phyloP scores from a whole-genome alignment of 2,329 filamentous ascomycete species.

The Didymella arachidicola region DNA sequence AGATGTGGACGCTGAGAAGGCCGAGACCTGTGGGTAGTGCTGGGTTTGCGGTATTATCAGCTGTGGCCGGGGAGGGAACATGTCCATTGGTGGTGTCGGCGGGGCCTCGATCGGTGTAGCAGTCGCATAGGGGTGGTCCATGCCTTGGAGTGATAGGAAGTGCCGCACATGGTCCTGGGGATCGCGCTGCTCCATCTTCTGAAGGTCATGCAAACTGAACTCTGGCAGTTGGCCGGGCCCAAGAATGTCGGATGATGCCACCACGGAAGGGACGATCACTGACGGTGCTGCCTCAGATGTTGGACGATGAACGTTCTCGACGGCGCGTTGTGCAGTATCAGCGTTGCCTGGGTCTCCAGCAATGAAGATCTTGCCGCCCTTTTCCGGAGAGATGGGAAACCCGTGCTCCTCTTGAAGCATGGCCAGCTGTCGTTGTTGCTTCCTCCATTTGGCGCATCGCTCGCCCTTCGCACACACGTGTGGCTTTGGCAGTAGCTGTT shows the following conservation, averaged over 20 bases:
- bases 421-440: constrained; percentile 79
- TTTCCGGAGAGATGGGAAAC: constrained; percentile 68
- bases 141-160: constrained; percentile 85
- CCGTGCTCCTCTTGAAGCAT: constrained; percentile 75
- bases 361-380: constrained; percentile 75
- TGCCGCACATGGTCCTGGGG: constrained; percentile 93
- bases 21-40: constrained; percentile 39
- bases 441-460: constrained; percentile 81
- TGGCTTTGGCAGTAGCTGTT: constrained; percentile 84
- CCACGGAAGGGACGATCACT: constrained; percentile 65
- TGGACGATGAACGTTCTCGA: constrained; percentile 67
- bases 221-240: constrained; percentile 72
- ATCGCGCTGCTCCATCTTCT: constrained; percentile 74
- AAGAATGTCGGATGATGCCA: constrained; percentile 90
- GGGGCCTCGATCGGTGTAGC: constrained; percentile 68
- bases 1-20: constrained; percentile 49
- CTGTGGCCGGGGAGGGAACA: constrained; percentile 49
- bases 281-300: constrained; percentile 74
- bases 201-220: constrained; percentile 76
- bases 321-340: constrained; percentile 64
- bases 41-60: constrained; percentile 41
- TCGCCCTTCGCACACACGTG: constrained; percentile 88
- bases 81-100: constrained; percentile 50
- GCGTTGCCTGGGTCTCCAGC: constrained; percentile 82
- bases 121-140: constrained; percentile 66